Evolutionary conservation across 2,329 filamentous ascomycete genomes (phyloP), one percentile per base, ranked within the genome.

Genomic region (Colletotrichum brevisporum): DNA sequence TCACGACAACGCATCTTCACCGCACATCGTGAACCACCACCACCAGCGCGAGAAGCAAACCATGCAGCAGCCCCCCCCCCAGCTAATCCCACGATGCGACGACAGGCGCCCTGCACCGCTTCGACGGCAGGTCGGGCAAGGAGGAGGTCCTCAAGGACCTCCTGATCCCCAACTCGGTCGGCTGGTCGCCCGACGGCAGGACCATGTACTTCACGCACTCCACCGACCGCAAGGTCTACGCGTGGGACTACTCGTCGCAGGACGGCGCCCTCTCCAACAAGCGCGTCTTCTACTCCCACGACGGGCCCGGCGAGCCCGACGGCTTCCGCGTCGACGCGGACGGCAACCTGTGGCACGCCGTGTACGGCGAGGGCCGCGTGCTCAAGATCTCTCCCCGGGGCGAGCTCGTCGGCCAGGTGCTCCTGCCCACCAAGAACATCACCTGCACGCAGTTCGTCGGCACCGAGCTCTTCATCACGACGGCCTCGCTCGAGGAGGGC

Each of bases 181-280:
- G 92, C 72, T 97, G 93, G 92, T 94, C 92, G 50, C 84, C 86
- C 13, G 89, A 92, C 76, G 84, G 89, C 75, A 89, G 88, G 77
- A 94, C 86, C 65, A 90, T 96, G 86, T 97, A 94, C 85, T 91
- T 95, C 77, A 94, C 93, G 26, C 91, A 97, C 82, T 94, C 93
- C 47, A 90, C 91, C 5, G 89, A 87, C 39, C 86, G 87, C 70
- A 89, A 88, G 64, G 91, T 98, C 73, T 90, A 88, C 74, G 90
- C 90, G 24, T 94, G 91, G 78, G 92, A 95, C 80, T 97, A 92
- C 81, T 84, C 92, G 73, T 75, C 82, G 1, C 77, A 80, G n/a
- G 90, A 88, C 2, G 92, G 92, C 43, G 82, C 81, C n/a, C 84
- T 94, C 61, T 87, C 86, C 67, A 91, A 92, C 79, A 87, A 89